Percentiles rank a stretch among this genome's conserved stretches.
Conservation (phyloP, 129 eudicot genomes). For the Tanacetum coccineum region DNA sequence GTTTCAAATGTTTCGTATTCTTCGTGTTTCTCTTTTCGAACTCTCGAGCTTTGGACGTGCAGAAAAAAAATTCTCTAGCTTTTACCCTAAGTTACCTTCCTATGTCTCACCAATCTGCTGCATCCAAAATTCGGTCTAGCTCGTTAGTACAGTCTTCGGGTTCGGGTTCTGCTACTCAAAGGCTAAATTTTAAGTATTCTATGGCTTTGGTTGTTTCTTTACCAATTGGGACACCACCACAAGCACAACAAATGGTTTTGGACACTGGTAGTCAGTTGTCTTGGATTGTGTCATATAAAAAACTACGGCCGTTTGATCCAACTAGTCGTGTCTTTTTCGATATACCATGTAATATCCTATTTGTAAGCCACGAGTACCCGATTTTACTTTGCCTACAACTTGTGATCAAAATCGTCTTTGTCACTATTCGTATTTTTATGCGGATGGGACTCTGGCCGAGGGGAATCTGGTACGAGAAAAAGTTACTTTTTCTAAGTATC, state of each 20-base stretch:
- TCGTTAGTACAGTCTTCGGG: neutral
- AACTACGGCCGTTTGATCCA: conserved; percentile 62
- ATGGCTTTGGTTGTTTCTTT: conserved; percentile 72
- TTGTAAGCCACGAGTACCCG: conserved; percentile 75
- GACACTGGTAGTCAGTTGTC: conserved; percentile 86
- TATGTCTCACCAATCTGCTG: conserved; percentile 38
- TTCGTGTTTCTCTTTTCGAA: conserved; percentile 1
- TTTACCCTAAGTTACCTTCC: conserved; percentile 45
- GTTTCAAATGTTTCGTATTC: neutral
- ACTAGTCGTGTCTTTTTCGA: conserved; percentile 73
- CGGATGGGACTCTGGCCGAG: conserved; percentile 83
- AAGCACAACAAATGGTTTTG: conserved; percentile 68
- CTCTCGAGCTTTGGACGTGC: conserved; percentile 23
- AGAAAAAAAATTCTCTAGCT: conserved; percentile 32
- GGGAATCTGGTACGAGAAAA: conserved; percentile 75
- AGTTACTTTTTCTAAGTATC: conserved; percentile 47
- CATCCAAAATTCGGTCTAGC: conserved; percentile 21
- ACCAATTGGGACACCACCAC: conserved; percentile 85
- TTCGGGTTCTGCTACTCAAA: conserved; percentile 23
- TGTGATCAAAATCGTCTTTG: conserved; percentile 77
- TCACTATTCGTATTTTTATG: conserved; percentile 81
- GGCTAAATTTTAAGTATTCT: conserved; percentile 57
- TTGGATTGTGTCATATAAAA: conserved; percentile 69
- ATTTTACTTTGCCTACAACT: conserved; percentile 69
- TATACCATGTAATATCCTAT: conserved; percentile 69